Evolutionary conservation across 768 basidiomycete genomes (phyloP), one percentile per base, ranked within the genome.

Genomic region (Psilocybe cyanescens): DNA sequence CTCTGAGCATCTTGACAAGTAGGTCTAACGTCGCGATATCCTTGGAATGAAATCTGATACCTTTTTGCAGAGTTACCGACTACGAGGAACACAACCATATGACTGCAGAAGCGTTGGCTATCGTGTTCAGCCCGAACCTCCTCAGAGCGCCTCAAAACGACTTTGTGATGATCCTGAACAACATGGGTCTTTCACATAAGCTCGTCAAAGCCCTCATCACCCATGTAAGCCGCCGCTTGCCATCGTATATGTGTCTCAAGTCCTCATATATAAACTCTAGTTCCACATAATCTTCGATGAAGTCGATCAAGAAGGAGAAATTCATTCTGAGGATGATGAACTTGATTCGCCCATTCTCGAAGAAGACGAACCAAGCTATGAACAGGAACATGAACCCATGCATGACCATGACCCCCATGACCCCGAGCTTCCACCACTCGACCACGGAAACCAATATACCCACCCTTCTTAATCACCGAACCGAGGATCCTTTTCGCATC

Each of bases 11-110:
- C 81, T 95, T n/a, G 92, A 95, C 74, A 86, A 79, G 87, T 87
- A 31, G 17, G 79, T 75, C 24, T 35, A 12, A 51, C n/a, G 33
- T 9, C 16, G 60, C n/a, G 19, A 33, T 48, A 9, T 31, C 28
- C 9, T 11, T 37, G 16, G 29, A 35, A 35, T 35, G 33, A 35
- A 35, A 7, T 24, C 50, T 41, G 30, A 52, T 8, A 60, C 48
- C 24, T 11, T 37, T 12, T 12, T 49, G 4, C 69, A 91, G 91
- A 70, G 90, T 94, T n/a, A 91, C 92, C 3, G 92, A 94, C 69
- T 92, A 83, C 73, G 92, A 95, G 70, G 92, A 94, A 60, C 83
- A 87, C 52, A 95, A 94, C 67, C 93, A 95, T 61, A 95, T 95
- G 94, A 92, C 90, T 1, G 87, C 91, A 1, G 89, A 94, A 65